Base-by-base conservation (phyloP, 1,284 basidiomycete genomes). In the Pholiota adiposa region DNA sequence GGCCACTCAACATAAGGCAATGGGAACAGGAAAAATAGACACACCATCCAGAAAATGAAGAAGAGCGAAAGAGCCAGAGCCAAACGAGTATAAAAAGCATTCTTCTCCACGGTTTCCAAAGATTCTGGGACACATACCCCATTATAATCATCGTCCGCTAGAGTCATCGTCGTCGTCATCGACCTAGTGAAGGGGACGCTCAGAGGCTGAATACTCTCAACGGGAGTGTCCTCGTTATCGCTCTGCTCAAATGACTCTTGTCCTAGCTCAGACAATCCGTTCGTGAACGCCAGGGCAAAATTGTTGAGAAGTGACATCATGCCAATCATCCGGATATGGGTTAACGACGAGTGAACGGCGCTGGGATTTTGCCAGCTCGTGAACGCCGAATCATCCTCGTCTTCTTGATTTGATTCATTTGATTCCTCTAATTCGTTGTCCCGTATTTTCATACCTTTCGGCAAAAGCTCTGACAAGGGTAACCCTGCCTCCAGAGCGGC, bases 401-500 rank as follows among this genome's bases (percentile, higher is more conserved):
- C 41, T 1, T 36, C 29, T 8, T 34, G 23, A 7, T 46, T 18
- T 14, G 27, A 19, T 19, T 52, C 16, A 7, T 49, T 21, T 11
- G 12, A 33, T 1, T 51, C 51, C 12, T 49, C 27, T 11, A 16
- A 38, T n/a, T 38, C 50, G 9, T 44, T 40, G 16, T 48, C 44
- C 6, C 50, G 53, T 12, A 59, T 34, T 11, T 59, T 61, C 4
- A 67, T 51, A 14, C 59, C 62, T 21, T 64, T 58, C 3, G 83
- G 83, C 2, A 85, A 72, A 21, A 88, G 75, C 52, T 76, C 78
- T 27, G 78, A 73, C 1, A 88, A 75, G 0, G 87, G 81, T 0
- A 85, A 82, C 2, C 88, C 88, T 11, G 83, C 83, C 68, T 89
- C 88, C 62, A 86, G 75, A 0, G 87, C 84, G 2, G 87, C 83